Conservation (phyloP, 106 monocot genomes). For the Dioscorea zingiberensis region DNA sequence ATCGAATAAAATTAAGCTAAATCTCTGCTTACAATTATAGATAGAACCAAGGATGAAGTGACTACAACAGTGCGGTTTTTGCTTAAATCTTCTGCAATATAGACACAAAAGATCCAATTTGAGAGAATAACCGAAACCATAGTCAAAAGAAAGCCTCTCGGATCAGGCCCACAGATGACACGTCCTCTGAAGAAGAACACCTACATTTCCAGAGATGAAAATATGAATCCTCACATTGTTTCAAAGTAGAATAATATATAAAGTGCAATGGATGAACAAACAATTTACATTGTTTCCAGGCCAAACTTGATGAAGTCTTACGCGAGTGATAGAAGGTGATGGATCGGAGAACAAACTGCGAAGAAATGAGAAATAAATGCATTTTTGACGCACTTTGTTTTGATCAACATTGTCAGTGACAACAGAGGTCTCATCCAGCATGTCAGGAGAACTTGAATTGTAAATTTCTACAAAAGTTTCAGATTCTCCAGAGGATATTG, state of each 20-base stretch:
- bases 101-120: conserved; percentile 27
- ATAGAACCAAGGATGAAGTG: conserved; percentile 8
- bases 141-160: conserved; percentile 28
- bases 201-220: conserved; percentile 4
- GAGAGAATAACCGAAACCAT: conserved; percentile 17
- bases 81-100: conserved; percentile 1
- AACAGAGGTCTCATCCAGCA: background rate
- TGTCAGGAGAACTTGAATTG: background rate
- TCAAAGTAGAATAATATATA: no score
- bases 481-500: background rate
- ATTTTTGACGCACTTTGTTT: background rate
- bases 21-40: conserved; percentile 16
- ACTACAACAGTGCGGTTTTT: background rate
- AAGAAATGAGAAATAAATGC: background rate
- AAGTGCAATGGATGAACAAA: no score
- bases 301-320: conserved; percentile 35
- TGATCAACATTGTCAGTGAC: background rate
- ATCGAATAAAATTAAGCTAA: background rate
- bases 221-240: no score
- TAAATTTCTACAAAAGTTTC: background rate
- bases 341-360: background rate
- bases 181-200: conserved; percentile 37
- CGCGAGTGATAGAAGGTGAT: background rate
- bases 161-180: conserved; percentile 34
- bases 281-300: conserved; percentile 28